phyloP scores from a whole-genome alignment of 352 stramenopile species.

The Phytophthora citricola region DNA sequence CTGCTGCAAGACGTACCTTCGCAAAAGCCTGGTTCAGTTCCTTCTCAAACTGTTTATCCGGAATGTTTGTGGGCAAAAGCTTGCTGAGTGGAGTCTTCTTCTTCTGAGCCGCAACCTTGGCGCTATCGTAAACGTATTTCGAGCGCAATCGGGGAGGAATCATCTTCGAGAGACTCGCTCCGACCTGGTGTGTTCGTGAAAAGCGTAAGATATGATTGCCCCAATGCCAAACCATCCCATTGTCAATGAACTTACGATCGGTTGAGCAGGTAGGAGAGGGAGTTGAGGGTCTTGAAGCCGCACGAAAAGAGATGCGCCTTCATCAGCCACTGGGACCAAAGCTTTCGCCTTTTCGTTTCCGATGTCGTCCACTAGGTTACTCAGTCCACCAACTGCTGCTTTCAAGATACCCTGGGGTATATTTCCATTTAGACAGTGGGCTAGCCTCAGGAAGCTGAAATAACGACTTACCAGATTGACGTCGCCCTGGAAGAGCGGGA shows the following conservation, averaged over 20 bases:
- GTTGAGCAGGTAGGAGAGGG: conserved; percentile 34
- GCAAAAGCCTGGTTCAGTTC: conserved; percentile 74
- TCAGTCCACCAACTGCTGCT: conserved; percentile 23
- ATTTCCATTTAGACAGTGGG: too few relatives aligned
- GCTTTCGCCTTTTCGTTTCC: conserved; percentile 55
- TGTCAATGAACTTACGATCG: conserved; percentile 45
- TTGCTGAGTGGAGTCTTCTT: conserved; percentile 76
- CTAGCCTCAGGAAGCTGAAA: too few relatives aligned
- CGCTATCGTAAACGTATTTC: conserved; percentile 62
- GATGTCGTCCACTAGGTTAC: conserved; percentile 47
- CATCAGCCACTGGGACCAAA: conserved; percentile 36
- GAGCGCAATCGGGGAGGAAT: conserved; percentile 39
- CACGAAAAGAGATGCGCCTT: conserved; percentile 64
- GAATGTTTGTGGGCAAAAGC: conserved; percentile 40
- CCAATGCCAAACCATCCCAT: not conserved
- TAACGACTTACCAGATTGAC: conserved; percentile 58
- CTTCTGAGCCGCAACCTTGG: conserved; percentile 51
- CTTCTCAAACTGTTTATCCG: conserved; percentile 69
- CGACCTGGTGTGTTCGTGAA: conserved; percentile 18
- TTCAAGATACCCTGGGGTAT: conserved; percentile 47
- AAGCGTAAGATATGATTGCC: not conserved
- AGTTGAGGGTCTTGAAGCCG: conserved; percentile 73
- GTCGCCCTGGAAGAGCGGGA: conserved; percentile 69
- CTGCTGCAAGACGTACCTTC: conserved; percentile 24
- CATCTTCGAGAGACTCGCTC: conserved; percentile 50